These are phyloP conservation scores for Marchantia paleacea DNA, from an alignment of 225 moss, liverwort and hornwort species.

Conservation along the genomic window DNA sequence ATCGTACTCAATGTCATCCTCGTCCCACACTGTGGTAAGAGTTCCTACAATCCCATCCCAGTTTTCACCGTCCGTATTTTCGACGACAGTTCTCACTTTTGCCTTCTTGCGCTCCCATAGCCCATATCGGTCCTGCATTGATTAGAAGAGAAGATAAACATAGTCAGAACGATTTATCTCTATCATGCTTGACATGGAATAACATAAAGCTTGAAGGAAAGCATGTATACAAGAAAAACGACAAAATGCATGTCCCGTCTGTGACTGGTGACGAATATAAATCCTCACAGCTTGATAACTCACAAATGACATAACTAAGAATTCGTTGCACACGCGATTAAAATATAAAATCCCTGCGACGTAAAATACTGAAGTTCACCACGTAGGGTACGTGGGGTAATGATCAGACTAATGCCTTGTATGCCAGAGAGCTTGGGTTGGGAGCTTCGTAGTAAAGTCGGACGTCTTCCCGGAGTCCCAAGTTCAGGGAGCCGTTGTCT, in stretches of 20 bases:
- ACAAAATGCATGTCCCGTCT: too few relatives aligned
- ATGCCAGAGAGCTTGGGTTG: constrained; percentile 63
- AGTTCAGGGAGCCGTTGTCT: constrained; percentile 66
- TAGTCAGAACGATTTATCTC: too few relatives aligned
- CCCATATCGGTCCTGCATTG: constrained; percentile 47
- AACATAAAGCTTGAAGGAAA: too few relatives aligned
- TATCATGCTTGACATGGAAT: too few relatives aligned
- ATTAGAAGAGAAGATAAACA: background rate
- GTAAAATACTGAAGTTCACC: too few relatives aligned
- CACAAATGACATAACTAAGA: too few relatives aligned
- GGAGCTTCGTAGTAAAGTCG: constrained; percentile 73
- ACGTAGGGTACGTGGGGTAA: too few relatives aligned
- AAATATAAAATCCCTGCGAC: too few relatives aligned
- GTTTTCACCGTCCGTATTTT: constrained; percentile 49
- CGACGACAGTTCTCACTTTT: constrained; percentile 69
- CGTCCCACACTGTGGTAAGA: constrained; percentile 64
- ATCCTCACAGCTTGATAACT: too few relatives aligned
- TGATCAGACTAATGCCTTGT: constrained; percentile 42
- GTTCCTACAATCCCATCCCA: constrained; percentile 73
- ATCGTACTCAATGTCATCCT: constrained; percentile 88
- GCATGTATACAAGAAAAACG: too few relatives aligned
- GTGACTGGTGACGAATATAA: too few relatives aligned
- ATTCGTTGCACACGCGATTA: too few relatives aligned
- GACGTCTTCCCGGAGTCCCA: constrained; percentile 69
- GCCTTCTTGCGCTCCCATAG: constrained; percentile 54